Percentiles rank a stretch among this genome's conserved stretches.
Conservation (phyloP, 2,329 filamentous ascomycete genomes). For the Aureobasidium sp. region DNA sequence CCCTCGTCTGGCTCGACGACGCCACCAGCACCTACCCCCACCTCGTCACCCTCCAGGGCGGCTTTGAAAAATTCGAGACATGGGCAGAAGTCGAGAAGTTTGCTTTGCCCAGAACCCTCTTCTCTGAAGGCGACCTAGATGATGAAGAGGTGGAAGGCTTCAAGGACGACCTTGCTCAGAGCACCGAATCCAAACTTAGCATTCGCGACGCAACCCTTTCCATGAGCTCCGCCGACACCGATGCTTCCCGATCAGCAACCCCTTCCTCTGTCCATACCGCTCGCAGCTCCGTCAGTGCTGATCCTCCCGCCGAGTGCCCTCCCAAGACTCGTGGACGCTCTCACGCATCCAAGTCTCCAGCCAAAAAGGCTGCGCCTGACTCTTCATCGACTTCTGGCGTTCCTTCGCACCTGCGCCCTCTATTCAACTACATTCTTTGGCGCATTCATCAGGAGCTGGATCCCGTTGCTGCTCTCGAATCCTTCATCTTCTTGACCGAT, state of each 20-base stretch:
- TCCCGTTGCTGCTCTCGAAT: conserved; percentile 41
- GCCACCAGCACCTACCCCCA: conserved; percentile 39
- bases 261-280: conserved; percentile 35
- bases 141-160: conserved; percentile 25
- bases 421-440: conserved; percentile 48
- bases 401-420: conserved; percentile 31
- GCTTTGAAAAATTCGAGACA: conserved; percentile 40
- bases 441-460: conserved; percentile 44
- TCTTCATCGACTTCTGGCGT: conserved; percentile 3
- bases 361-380: neutral
- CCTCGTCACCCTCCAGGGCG: conserved; percentile 42
- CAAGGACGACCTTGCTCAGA: conserved; percentile 5
- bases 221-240: conserved; percentile 39
- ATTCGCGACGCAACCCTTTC: conserved; percentile 31
- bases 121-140: conserved; percentile 42
- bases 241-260: conserved; percentile 32
- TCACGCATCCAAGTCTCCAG: conserved; percentile 6
- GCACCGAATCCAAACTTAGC: conserved; percentile 24
- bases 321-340: conserved; percentile 23
- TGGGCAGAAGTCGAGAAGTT: conserved; percentile 46
- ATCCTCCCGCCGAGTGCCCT: conserved; percentile 28
- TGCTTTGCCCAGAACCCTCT: conserved; percentile 41
- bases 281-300: conserved; percentile 28
- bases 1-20: conserved; percentile 45
- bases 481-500: conserved; percentile 47